These are phyloP conservation scores for Drechslerella stenobrocha DNA, from an alignment of 2,329 filamentous ascomycete genomes.

Conservation along the genomic window DNA sequence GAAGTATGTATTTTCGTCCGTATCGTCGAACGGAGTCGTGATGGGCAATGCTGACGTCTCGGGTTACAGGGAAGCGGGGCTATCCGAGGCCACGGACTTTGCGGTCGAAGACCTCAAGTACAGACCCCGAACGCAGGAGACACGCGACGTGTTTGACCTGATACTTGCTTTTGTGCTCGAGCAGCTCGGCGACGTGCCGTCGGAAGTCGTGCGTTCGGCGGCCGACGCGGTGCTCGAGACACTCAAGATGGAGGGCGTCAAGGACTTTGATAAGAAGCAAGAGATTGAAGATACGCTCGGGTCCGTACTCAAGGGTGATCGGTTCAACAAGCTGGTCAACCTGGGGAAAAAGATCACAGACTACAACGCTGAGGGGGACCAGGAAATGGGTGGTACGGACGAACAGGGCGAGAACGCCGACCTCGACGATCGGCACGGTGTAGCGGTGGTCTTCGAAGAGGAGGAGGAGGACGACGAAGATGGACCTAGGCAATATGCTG, in stretches of 20 bases:
- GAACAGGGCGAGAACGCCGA: slow-evolving; percentile 59
- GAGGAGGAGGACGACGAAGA: slow-evolving; percentile 80
- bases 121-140: slow-evolving; percentile 85
- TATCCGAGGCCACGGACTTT: slow-evolving; percentile 72
- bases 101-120: slow-evolving; percentile 90
- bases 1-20: slow-evolving; percentile 56
- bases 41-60: slow-evolving; percentile 20
- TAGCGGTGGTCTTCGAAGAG: slow-evolving; percentile 95
- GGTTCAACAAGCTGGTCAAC: slow-evolving; percentile 96
- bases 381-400: slow-evolving; percentile 74
- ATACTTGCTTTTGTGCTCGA: slow-evolving; percentile 88
- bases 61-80: slow-evolving; percentile 47
- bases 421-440: slow-evolving; percentile 64
- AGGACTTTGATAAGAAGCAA: slow-evolving; percentile 98
- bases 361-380: slow-evolving; percentile 92
- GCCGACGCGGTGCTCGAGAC: slow-evolving; percentile 89
- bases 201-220: slow-evolving; percentile 88
- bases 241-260: slow-evolving; percentile 91
- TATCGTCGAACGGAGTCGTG: no score
- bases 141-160: slow-evolving; percentile 88
- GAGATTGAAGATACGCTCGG: slow-evolving; percentile 93
- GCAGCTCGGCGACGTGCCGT: slow-evolving; percentile 87
- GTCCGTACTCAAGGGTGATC: slow-evolving; percentile 76
- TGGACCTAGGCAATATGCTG: slow-evolving; percentile 75
- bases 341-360: slow-evolving; percentile 98